These are phyloP conservation scores for Cutaneotrichosporon sp. DNA, from an alignment of 1,284 basidiomycete species.

Conservation along the genomic window DNA sequence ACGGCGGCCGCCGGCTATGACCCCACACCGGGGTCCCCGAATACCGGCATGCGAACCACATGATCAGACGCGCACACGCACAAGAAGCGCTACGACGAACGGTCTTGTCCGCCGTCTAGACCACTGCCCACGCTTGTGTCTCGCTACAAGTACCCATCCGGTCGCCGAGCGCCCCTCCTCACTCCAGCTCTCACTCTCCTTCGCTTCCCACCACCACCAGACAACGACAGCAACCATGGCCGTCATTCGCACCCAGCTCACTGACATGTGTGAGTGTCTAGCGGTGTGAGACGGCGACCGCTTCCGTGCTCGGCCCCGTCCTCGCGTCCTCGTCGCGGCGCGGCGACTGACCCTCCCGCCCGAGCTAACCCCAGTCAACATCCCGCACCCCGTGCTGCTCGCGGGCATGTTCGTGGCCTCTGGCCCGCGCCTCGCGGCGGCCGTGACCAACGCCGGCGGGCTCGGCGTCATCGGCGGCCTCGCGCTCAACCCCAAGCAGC, in stretches of 20 bases:
- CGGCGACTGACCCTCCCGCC: too few species aligned
- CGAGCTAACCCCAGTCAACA: slow-evolving; percentile 57
- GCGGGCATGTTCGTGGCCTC: slow-evolving; percentile 84
- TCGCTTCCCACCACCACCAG: neutral
- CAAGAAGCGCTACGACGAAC: neutral
- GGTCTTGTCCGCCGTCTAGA: neutral
- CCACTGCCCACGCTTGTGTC: neutral
- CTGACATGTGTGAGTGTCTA: slow-evolving; percentile 14
- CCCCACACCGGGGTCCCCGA: neutral
- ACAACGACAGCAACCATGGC: slow-evolving; percentile 11
- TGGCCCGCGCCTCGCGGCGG: slow-evolving; percentile 79
- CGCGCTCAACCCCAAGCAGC: slow-evolving; percentile 45
- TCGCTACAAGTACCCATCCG: neutral
- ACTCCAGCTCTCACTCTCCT: neutral
- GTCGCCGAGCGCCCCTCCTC: neutral
- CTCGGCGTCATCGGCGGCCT: slow-evolving; percentile 67
- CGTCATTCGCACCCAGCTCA: slow-evolving; percentile 16
- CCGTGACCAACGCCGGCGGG: slow-evolving; percentile 73
- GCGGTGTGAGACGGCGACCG: too few species aligned
- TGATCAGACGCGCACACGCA: neutral
- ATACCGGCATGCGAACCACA: neutral
- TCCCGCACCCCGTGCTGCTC: slow-evolving; percentile 83
- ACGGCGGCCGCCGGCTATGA: neutral
- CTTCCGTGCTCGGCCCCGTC: too few species aligned
- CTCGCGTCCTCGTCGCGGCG: too few species aligned